Evolutionary conservation across 352 stramenopile species (phyloP), one percentile per base, ranked within the genome.

Genomic region (Pythium insidiosum): DNA sequence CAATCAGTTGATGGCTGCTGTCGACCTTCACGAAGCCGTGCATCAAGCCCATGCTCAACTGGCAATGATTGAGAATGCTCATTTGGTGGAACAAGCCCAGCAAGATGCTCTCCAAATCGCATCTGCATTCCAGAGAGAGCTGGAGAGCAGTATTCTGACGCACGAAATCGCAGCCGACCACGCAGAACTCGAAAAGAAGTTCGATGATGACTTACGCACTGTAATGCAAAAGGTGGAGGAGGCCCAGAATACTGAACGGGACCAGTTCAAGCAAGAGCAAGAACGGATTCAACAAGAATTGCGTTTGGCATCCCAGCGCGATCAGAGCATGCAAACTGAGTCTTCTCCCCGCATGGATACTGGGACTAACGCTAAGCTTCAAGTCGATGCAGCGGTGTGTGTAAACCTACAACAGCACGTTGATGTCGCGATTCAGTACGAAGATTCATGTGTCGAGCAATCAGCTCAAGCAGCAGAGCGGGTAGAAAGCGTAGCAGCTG

Each of bases 1-100:
- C 0, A 69, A 59, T 24, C 57, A 46, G 10, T 34, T 88, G 22
- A 50, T 88, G 6, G 73, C 73, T 6, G 73, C 74, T 24, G 67
- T 88, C 1, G 76, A 81, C 36, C 85, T 78, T 26, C 72, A 84
- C 40, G 76, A 88, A 45, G 57, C 68, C 1, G 68, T 88, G 21
- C 59, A 74, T 20, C 68, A 84, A 2, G 76, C 76, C 0, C 73
- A 85, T 19, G 37, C 83, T 15, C 71, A 86, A 30, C 26, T 86
- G 9, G 50, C 62, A 1, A 60, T 69, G 44, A 76, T 88, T 58
- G 73, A 85, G 38, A 68, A 83, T 16, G 45, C 61, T 2, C 71
- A 77, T 5, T 50, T 65, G 9, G 25, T 88, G 7, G 68, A 84
- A 28, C 50, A 66, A 29, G 73, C 66, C 0, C 75, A 84, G 43